Evolutionary conservation across 352 stramenopile genomes (phyloP).

Genomic region (Pythium insidiosum): DNA sequence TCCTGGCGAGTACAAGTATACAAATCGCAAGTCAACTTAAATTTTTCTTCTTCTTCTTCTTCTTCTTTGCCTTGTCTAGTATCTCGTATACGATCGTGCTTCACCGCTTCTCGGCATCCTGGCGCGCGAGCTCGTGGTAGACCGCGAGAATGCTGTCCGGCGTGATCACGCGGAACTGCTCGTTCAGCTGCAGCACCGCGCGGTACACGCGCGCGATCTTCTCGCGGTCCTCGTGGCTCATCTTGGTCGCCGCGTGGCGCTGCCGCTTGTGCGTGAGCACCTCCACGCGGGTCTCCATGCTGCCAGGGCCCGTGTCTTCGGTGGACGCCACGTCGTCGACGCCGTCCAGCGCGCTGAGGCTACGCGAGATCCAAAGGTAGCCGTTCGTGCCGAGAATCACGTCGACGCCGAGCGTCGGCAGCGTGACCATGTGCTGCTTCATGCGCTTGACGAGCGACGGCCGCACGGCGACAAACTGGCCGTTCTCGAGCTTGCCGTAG

Average conservation of each 20-base stretch:
- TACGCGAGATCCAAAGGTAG: slow-evolving; percentile 92
- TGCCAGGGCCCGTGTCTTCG: slow-evolving; percentile 37
- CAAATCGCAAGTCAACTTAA: no score
- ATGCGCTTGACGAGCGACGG: slow-evolving; percentile 88
- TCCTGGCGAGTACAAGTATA: no score
- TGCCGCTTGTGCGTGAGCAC: slow-evolving; percentile 88
- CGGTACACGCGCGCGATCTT: slow-evolving; percentile 86
- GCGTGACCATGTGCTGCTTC: slow-evolving; percentile 92
- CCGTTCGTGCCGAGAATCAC: slow-evolving; percentile 94
- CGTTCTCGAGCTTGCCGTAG: slow-evolving; percentile 95
- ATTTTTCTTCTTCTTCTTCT: no score
- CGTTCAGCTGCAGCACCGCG: slow-evolving; percentile 80
- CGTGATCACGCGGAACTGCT: slow-evolving; percentile 88
- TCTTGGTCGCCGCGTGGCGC: slow-evolving; percentile 69
- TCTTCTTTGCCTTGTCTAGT: no score
- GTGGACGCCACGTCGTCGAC: slow-evolving; percentile 34
- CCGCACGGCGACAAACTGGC: slow-evolving; percentile 86
- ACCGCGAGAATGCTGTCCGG: slow-evolving; percentile 88
- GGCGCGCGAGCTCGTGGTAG: slow-evolving; percentile 57
- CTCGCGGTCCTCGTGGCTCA: slow-evolving; percentile 71
- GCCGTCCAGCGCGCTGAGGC: slow-evolving; percentile 40
- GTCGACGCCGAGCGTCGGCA: slow-evolving; percentile 74
- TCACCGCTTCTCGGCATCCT: no score
- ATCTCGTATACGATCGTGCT: no score
- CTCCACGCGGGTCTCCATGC: slow-evolving; percentile 81